Percentiles rank a stretch among this genome's conserved stretches.
phyloP scores from a whole-genome alignment of 2,329 filamentous ascomycete genomes.

The Cadophora luteo-olivacea region DNA sequence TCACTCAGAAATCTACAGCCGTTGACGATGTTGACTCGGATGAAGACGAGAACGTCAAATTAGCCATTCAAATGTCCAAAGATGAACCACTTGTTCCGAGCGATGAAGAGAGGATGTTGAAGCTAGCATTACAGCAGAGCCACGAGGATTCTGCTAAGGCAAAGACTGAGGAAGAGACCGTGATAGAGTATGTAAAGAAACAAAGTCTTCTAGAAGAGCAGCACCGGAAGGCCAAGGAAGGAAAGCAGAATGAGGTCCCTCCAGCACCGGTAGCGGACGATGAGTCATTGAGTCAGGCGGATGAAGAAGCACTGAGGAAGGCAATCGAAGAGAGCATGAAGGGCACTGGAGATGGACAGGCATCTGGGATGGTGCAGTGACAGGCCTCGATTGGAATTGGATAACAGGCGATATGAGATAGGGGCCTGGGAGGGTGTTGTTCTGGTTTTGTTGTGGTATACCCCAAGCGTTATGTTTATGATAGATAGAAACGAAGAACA shows the following conservation, averaged over 20 bases:
- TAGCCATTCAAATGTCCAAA: constrained; percentile 37
- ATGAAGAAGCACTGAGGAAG: constrained; percentile 61
- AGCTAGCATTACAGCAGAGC: constrained; percentile 28
- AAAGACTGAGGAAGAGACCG: constrained; percentile 72
- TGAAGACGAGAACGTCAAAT: constrained; percentile 39
- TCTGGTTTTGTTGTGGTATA: constrained; percentile 10
- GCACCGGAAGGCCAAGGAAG: constrained; percentile 40
- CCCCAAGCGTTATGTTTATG: constrained; percentile 15
- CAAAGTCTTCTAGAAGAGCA: constrained; percentile 76
- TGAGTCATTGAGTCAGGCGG: constrained; percentile 46
- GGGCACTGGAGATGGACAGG: constrained; percentile 15
- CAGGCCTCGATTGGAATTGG: background rate
- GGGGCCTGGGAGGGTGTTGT: background rate
- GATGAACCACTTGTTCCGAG: constrained; percentile 42
- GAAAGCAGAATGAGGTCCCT: constrained; percentile 21
- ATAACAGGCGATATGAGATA: background rate
- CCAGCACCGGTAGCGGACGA: constrained; percentile 11
- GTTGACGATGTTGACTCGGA: constrained; percentile 28
- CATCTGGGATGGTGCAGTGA: constrained; percentile 2
- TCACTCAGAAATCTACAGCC: background rate
- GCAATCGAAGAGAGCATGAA: constrained; percentile 63
- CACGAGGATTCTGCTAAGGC: constrained; percentile 46
- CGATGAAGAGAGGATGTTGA: constrained; percentile 26
- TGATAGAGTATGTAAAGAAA: constrained; percentile 79
- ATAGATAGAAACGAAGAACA: constrained; percentile 8